phyloP scores from a whole-genome alignment of 306 rosid genomes.

The Castanea sativa region DNA sequence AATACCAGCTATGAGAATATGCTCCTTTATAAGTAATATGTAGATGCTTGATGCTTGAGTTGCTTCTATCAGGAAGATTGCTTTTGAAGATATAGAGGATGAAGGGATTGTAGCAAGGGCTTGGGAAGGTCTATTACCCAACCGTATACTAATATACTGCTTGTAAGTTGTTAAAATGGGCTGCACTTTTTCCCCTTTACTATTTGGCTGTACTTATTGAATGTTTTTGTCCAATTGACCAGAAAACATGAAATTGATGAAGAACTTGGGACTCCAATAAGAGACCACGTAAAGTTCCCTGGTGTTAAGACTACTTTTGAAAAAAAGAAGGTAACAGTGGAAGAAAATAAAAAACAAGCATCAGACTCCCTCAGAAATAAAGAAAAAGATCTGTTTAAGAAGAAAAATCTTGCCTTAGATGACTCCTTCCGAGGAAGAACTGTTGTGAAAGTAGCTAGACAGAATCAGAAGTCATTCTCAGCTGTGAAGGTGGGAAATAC shows the following conservation, averaged over 20 bases:
- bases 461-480: conserved; percentile 33
- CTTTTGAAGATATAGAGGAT: conserved; percentile 47
- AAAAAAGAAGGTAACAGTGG: conserved; percentile 20
- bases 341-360: conserved; percentile 29
- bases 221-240: conserved; percentile 24
- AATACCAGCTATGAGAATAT: background rate
- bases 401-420: conserved; percentile 27
- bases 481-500: conserved; percentile 28
- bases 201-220: conserved; percentile 18
- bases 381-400: conserved; percentile 38
- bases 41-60: conserved; percentile 32
- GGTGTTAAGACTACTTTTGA: conserved; percentile 24
- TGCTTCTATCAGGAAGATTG: conserved; percentile 57
- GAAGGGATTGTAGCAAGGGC: conserved; percentile 56
- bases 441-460: conserved; percentile 27
- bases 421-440: conserved; percentile 27
- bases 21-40: background rate
- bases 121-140: conserved; percentile 76
- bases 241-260: conserved; percentile 79
- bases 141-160: conserved; percentile 86
- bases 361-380: conserved; percentile 24
- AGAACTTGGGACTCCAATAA: conserved; percentile 62
- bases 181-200: conserved; percentile 12
- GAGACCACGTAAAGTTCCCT: conserved; percentile 81
- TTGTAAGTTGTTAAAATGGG: conserved; percentile 50